Base-by-base conservation (phyloP, 2,329 filamentous ascomycete genomes). In the Nemania abortiva region DNA sequence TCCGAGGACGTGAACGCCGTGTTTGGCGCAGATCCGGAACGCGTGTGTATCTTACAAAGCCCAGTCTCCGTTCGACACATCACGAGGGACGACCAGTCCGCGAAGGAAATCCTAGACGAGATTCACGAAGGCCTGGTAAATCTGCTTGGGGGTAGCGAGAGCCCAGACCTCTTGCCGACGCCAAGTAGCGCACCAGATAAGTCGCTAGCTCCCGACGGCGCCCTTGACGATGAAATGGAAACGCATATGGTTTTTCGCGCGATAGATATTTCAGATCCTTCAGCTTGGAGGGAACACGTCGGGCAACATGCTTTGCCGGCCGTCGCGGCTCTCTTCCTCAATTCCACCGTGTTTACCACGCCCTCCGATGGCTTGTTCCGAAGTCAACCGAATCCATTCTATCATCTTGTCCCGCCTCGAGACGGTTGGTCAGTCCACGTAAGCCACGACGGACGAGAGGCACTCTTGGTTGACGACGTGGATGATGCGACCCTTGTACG, bases 1-100 rank as follows among this genome's bases (percentile, higher is more conserved):
- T 98, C 96, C 0, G 96, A 99, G 82, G 96, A 99, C 77, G 86
- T 99, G 11, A 95, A 96, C 76, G 95, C 96, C 57, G 94, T 99
- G 64, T 94, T 98, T 68, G 95, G 88, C 74, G 95, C 98, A 82
- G 96, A 99, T 79, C 96, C 99, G 67, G 95, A 94, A 72, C 90
- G 96, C 79, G 97, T 95, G 52, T 98, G 95, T 84, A 98, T 99
- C 79, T 86, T 99, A 52, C 96, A 98, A 80, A 96, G 96, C 20
- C 96, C 96, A 3, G 94, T 95, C 83, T 92, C 96, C 64, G 96
- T 89, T 76, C 95, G 91, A 81, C 98, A 94, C 83, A 96, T 94
- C 0, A 97, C 88, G 49, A 87, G 92, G 69, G 89, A 97, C 34
- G 94, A 99, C 76, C 94, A 99, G 85, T 95, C 96, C 0, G 91